These are phyloP conservation scores for Rhododendron kiyosumense DNA, from an alignment of 148 eudicot species.

Conservation along the genomic window DNA sequence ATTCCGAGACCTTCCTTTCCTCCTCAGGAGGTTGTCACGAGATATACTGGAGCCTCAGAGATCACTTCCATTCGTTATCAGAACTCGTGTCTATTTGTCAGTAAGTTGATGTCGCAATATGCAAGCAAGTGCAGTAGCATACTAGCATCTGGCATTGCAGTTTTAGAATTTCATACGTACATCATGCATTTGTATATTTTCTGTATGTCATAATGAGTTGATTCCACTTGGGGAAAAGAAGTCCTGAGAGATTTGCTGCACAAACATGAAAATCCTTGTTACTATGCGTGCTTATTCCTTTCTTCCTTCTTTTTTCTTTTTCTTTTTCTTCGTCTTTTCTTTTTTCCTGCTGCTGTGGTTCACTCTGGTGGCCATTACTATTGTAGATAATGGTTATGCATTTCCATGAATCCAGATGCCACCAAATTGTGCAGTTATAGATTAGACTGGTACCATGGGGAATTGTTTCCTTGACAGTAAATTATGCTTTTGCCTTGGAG, in stretches of 20 bases:
- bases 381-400: not conserved
- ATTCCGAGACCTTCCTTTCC: conserved; percentile 87
- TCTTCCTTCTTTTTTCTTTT: not conserved
- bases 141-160: not conserved
- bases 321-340: not conserved
- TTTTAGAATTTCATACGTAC: not conserved
- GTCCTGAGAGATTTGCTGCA: not conserved
- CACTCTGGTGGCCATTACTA: not conserved
- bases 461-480: not conserved
- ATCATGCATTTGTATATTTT: not conserved
- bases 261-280: not conserved
- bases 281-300: not conserved
- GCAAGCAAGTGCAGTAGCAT: not conserved
- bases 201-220: not conserved
- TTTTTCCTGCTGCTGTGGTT: not conserved
- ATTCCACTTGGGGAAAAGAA: not conserved
- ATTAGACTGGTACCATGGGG: not conserved
- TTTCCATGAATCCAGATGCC: not conserved
- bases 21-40: conserved; percentile 67
- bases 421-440: not conserved
- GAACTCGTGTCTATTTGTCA: conserved; percentile 85
- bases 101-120: conserved; percentile 35
- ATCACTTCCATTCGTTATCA: conserved; percentile 74
- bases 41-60: conserved; percentile 83
- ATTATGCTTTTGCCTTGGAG: not conserved